A percentile compares a stretch with the other conserved stretches of the same genome.
phyloP scores from a whole-genome alignment of 192 early-diverging fungal species.

The Coemansia interrupta region DNA sequence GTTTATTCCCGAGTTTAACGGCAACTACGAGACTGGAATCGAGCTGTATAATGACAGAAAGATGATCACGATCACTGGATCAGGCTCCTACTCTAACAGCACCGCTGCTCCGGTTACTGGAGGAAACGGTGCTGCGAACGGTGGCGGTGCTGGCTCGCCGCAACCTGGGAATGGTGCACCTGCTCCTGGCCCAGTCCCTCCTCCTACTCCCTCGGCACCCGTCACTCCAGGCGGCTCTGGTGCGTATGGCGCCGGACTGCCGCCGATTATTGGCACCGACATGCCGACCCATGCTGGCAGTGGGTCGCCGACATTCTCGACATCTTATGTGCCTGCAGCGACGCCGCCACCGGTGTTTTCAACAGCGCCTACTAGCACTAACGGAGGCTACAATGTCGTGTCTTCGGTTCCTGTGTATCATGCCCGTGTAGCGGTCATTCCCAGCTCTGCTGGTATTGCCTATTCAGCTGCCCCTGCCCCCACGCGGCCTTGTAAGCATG shows the following conservation, averaged over 20 bases:
- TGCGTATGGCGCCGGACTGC: neutral
- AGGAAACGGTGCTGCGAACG: neutral
- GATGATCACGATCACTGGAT: conserved; percentile 48
- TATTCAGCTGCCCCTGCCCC: too few species aligned
- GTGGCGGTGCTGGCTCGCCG: neutral
- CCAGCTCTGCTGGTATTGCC: too few species aligned
- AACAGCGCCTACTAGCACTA: too few species aligned
- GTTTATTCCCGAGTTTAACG: conserved; percentile 53
- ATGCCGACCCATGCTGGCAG: neutral
- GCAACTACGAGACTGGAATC: conserved; percentile 50
- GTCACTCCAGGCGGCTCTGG: too few species aligned
- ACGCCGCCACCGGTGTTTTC: too few species aligned
- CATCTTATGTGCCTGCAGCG: neutral
- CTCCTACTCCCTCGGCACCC: neutral
- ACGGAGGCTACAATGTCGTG: neutral
- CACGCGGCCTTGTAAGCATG: too few species aligned
- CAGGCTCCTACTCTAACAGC: conserved; percentile 13
- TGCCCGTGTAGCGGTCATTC: neutral
- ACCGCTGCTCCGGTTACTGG: neutral
- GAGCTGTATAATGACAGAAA: conserved; percentile 43
- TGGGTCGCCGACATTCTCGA: neutral
- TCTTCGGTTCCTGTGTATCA: conserved; percentile 4
- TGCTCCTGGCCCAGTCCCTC: neutral
- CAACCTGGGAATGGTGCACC: neutral
- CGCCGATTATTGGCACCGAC: neutral